These are phyloP conservation scores for Ashbya aceris DNA, from an alignment of 1,139 yeast species.

Conservation along the genomic window DNA sequence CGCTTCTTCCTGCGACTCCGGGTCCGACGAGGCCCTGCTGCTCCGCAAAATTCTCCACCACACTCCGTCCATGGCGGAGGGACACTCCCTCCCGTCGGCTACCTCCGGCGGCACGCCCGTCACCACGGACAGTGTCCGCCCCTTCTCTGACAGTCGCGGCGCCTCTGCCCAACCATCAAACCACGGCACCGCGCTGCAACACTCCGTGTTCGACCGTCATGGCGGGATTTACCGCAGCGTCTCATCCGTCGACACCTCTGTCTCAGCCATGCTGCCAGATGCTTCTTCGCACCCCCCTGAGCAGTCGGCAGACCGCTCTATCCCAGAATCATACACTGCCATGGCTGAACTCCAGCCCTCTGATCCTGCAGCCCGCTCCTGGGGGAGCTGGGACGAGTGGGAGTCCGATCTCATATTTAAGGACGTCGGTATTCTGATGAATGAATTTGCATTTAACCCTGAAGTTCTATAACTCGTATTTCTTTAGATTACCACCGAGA, in stretches of 20 bases:
- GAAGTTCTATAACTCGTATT: neutral
- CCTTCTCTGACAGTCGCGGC: neutral
- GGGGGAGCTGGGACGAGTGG: conserved; percentile 37
- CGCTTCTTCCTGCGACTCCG: conserved; percentile 13
- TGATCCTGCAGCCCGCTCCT: neutral
- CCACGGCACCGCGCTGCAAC: neutral
- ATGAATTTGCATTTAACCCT: conserved; percentile 80
- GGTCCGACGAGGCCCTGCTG: conserved; percentile 12
- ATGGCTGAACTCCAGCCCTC: neutral
- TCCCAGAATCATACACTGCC: neutral
- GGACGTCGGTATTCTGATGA: conserved; percentile 87
- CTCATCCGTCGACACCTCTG: neutral
- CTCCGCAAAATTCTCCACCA: conserved; percentile 14
- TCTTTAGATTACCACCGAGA: neutral
- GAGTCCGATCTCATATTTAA: conserved; percentile 74
- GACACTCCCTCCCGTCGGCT: neutral
- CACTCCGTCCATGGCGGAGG: neutral
- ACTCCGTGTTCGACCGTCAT: neutral
- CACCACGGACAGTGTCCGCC: neutral
- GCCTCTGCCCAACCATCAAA: neutral
- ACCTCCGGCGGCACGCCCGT: neutral
- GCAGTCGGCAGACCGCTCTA: neutral
- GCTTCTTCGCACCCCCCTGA: neutral
- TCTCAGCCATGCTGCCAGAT: neutral
- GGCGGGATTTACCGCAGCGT: neutral